Evolutionary conservation across 768 basidiomycete genomes (phyloP), one percentile per base, ranked within the genome.

Genomic region (Pisolithus microcarpus): DNA sequence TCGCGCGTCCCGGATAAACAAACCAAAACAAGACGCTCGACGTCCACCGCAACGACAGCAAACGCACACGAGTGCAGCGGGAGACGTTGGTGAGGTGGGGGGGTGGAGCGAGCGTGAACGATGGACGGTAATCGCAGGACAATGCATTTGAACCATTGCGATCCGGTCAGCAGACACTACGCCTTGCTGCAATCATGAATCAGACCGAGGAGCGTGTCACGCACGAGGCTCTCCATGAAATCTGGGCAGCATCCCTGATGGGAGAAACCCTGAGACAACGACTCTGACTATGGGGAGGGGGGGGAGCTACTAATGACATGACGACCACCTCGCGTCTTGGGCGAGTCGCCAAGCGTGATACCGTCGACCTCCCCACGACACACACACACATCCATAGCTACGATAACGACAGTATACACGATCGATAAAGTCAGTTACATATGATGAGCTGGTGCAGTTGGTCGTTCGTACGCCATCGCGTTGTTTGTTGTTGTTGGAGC

Each of bases 401-500:
- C 26, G 26, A 26, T 26, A 26, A 26, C 26, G 4, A 26, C 26
- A 26, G n/a, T n/a, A n/a, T n/a, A n/a, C n/a, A n/a, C n/a, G n/a
- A n/a, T 26, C 26, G 7, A 26, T 26, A 23, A 23, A 23, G 21
- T 23, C 21, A 23, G 21, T 23, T 23, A 23, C n/a, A n/a, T n/a
- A n/a, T n/a, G n/a, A n/a, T n/a, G 26, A 26, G 21, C 21, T 4
- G 26, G 26, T 26, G 26, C 4, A 26, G 26, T 26, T 5, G 7
- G 26, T 26, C 4, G 26, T 26, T n/a, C 7, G 26, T 26, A 26
- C 26, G 30, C 30, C 26, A 58, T 61, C 65, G 67, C 65, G 65
- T 71, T 70, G 69, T 70, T 70, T 70, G 70, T 62, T 52, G 40
- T 63, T 72, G 69, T 70, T 70, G 64, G 52, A 57, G 61, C 66